phyloP scores from a whole-genome alignment of 1,284 basidiomycete species.

The Cryptococcus wingfieldii region DNA sequence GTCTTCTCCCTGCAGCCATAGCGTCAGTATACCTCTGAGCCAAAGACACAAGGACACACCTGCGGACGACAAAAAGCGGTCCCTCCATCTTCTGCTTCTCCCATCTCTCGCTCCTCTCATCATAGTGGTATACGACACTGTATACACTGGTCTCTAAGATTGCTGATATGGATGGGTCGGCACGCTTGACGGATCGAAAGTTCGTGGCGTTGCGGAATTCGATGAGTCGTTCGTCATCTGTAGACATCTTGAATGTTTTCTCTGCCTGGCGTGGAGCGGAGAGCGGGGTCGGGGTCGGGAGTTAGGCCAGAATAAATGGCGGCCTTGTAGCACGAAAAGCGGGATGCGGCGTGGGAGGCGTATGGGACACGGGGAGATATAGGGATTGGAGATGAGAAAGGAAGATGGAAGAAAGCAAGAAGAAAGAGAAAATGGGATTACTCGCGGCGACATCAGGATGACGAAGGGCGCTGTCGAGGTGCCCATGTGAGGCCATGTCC shows the following conservation, averaged over 20 bases:
- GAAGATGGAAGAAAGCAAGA: too few species aligned
- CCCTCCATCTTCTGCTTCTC: slow-evolving; percentile 46
- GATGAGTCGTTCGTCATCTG: slow-evolving; percentile 11
- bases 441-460: too few species aligned
- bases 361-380: too few species aligned
- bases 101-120: slow-evolving; percentile 32
- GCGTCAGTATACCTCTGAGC: background rate
- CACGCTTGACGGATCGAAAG: slow-evolving; percentile 34
- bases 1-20: slow-evolving; percentile 17
- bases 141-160: slow-evolving; percentile 41
- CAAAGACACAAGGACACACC: slow-evolving; percentile 20
- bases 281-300: too few species aligned
- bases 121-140: slow-evolving; percentile 39
- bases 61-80: slow-evolving; percentile 37
- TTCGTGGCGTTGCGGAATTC: slow-evolving; percentile 29
- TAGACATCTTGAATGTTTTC: background rate
- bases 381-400: too few species aligned
- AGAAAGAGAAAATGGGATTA: too few species aligned
- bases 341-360: too few species aligned
- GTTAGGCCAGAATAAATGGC: too few species aligned
- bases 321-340: too few species aligned
- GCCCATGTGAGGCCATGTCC: too few species aligned
- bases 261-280: too few species aligned
- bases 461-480: too few species aligned
- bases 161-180: slow-evolving; percentile 32